Percentiles rank a stretch among this genome's conserved stretches.
Evolutionary conservation across 176 grass and related monocot genomes (phyloP).

Genomic region (Leersia perrieri): DNA sequence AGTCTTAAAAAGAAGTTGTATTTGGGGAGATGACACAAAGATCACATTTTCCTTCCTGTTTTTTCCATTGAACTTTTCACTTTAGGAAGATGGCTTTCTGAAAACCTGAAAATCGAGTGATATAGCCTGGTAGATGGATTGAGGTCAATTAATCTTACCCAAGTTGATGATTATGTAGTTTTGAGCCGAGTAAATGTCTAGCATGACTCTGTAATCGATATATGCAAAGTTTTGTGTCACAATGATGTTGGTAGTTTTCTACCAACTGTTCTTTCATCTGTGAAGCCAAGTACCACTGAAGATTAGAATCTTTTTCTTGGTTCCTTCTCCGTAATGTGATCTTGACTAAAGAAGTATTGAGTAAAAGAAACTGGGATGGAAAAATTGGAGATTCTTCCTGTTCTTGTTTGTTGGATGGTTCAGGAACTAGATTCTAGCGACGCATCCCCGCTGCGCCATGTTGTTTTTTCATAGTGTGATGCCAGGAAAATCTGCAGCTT

Average conservation of each 20-base stretch:
- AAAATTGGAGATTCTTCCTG: background rate
- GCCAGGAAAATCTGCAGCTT: background rate
- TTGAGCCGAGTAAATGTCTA: too few relatives aligned
- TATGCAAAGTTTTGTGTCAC: too few relatives aligned
- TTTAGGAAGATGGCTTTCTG: background rate
- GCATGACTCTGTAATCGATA: too few relatives aligned
- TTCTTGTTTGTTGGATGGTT: background rate
- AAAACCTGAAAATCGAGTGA: background rate
- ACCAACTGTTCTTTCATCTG: background rate
- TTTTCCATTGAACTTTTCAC: too few relatives aligned
- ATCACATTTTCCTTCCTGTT: too few relatives aligned
- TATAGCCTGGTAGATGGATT: background rate
- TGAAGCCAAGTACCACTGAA: background rate
- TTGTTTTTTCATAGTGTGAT: background rate
- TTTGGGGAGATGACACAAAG: too few relatives aligned
- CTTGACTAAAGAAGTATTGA: background rate
- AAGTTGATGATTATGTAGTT: background rate
- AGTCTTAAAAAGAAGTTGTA: too few relatives aligned
- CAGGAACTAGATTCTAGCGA: background rate
- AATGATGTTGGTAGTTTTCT: background rate
- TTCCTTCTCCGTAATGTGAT: background rate
- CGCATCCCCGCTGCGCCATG: background rate
- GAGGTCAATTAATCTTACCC: background rate
- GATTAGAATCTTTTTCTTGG: background rate
- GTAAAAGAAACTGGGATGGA: background rate